These are phyloP conservation scores for Purpureocillium lavendulum DNA, from an alignment of 2,329 filamentous ascomycete species.

Conservation along the genomic window DNA sequence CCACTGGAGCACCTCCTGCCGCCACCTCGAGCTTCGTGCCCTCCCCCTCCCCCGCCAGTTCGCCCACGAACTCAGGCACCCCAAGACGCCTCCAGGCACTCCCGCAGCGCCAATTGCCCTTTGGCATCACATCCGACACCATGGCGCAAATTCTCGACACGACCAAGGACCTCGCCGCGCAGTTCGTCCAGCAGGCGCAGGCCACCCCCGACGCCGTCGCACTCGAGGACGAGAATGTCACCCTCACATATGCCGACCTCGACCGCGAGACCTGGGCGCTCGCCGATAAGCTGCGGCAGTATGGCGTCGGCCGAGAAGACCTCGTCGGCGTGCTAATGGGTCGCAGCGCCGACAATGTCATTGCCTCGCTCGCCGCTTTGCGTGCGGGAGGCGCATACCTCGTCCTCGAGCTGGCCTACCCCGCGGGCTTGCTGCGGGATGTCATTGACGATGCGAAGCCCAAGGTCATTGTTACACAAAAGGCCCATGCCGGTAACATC, in stretches of 20 bases:
- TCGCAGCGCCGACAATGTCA: slow-evolving; percentile 70
- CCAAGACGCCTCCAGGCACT: too few relatives aligned
- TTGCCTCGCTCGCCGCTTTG: slow-evolving; percentile 69
- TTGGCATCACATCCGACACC: not conserved
- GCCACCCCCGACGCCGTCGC: slow-evolving; percentile 62
- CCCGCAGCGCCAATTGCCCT: too few relatives aligned
- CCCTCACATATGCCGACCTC: slow-evolving; percentile 66
- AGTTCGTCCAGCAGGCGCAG: slow-evolving; percentile 61
- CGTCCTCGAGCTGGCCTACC: slow-evolving; percentile 73
- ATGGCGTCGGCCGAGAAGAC: slow-evolving; percentile 64
- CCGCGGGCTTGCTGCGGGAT: slow-evolving; percentile 63
- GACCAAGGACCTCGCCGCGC: slow-evolving; percentile 61
- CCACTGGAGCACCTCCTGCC: not conserved
- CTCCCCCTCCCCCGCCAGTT: too few relatives aligned
- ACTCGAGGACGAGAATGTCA: slow-evolving; percentile 59
- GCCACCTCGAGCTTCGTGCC: not conserved
- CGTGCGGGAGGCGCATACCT: slow-evolving; percentile 73
- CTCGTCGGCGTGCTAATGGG: slow-evolving; percentile 70
- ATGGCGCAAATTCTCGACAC: slow-evolving; percentile 66
- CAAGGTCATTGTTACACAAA: slow-evolving; percentile 60
- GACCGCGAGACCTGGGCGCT: slow-evolving; percentile 59
- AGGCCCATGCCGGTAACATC: slow-evolving; percentile 56
- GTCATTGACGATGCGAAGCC: slow-evolving; percentile 70
- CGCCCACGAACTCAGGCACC: too few relatives aligned
- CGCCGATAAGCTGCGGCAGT: slow-evolving; percentile 51